Evolutionary conservation across 108 stramenopile species (phyloP), one percentile per base, ranked within the genome.

Genomic region (Chaetoceros tenuissimus): DNA sequence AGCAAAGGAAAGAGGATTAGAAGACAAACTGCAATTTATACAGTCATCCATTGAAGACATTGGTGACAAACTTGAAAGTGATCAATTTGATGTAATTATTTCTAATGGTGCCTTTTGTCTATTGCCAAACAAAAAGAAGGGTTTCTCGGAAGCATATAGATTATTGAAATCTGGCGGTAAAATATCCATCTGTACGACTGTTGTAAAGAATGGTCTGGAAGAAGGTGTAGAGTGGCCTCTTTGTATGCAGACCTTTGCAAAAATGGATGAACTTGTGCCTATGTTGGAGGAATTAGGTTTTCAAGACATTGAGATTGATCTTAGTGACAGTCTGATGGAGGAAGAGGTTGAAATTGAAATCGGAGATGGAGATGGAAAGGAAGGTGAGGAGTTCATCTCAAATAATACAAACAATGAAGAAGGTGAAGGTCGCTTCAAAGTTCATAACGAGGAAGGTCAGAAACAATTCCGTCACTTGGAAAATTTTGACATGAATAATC

Each of bases 101-200:
- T 81, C 79, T 23, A 96, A 96, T 57, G 93, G 95, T 48, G 95
- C 93, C 5, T 85, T 96, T 62, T 94, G 93, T 55, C 71, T 96
- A 10, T 78, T 74, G 0, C 90, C 90, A 25, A 78, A 95, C 65
- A 95, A 95, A 62, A 57, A 63, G 17, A 74, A 74, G 56, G 85
- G 82, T 1, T 85, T 92, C 61, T 47, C 52, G 2, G 95, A 92
- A 61, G 58, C 85, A 0, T 87, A 71, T 48, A 73, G 90, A 7
- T 77, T 94, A 10, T 66, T 96, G 22, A 84, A 85, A 53, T 77
- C 84, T 1, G 95, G 95, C 13, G 95, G 92, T 25, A 68, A 89
- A 28, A 61, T 95, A 2, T 79, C 88, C 51, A 71, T 95, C 29
- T 79, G 75, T 54, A 80, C 79, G 27, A 81, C 84, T 40, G 34